Evolutionary conservation across 208 protist species (phyloP), one percentile per base, ranked within the genome.

Genomic region (Acanthamoeba castellanii): DNA sequence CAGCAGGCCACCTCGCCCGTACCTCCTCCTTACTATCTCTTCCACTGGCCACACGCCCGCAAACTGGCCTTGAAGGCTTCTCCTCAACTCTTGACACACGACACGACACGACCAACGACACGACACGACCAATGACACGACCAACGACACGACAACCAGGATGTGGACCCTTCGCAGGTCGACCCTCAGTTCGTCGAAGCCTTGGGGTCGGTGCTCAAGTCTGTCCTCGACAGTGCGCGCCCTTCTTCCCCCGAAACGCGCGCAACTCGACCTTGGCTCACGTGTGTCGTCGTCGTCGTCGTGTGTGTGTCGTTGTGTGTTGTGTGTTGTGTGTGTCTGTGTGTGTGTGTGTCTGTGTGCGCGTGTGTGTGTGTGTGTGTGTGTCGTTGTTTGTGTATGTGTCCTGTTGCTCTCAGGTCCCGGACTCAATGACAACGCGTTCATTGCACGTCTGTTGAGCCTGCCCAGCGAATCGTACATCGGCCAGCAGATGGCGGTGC

Each of bases 131-230:
- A 47, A 2, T 2, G 2, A 47, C 45, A 47, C 45, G 45, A 9
- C 45, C 37, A 42, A 47, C 45, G 45, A 47, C 45, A 47, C 45
- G 45, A 47, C 45, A 47, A 2, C 6, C 45, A 47, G 45, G 68
- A 76, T 7, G 68, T 76, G 30, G 68, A 76, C 32, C 22, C 16
- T n/a, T 18, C 27, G 25, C 18, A 76, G 68, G 32, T 76, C 32
- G 68, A 76, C 45, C 68, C 68, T 16, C 68, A 76, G 68, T 76
- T 76, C n/a, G 68, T 76, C 22, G 68, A 76, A 32, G 68, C 68
- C 32, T 5, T 76, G 22, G 68, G 68, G 16, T 7, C 68, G 25
- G 68, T 76, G 32, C 32, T 76, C 14, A 1, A 42, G 68, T 30
- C 27, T 32, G n/a, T 76, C 27, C 68, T 76, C 14, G 32, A 76